Base-by-base conservation (phyloP, 176 grass and related monocot species). In the Carex littledalei region DNA sequence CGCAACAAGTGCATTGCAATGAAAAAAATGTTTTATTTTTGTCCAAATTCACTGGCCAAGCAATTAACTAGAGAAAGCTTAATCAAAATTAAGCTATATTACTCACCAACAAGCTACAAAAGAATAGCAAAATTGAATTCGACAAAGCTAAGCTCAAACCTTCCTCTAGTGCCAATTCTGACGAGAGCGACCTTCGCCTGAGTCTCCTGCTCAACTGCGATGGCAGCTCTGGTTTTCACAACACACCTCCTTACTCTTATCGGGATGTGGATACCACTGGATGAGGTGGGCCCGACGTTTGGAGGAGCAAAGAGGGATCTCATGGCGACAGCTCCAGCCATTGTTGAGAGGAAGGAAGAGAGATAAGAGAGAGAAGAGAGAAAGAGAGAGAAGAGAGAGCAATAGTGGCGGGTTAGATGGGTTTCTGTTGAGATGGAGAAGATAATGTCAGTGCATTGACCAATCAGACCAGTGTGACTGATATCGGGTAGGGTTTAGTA, bases 131-230 rank as follows among this genome's bases (percentile, higher is more conserved):
- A 90, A 37, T 13, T 21, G n/a, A 69, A 71, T 14, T 64, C 56
- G 34, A 29, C n/a, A 73, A 35, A 21, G n/a, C 49, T 15, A 29
- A 64, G 57, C 54, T 32, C 63, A 87, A 85, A 99, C 97, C 93
- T 99, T 52, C 97, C 97, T 66, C 97, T 86, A 16, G 93, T 99
- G 32, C 97, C 91, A 89, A 99, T 96, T 86, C 93, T 88, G 57
- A 99, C 63, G 49, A 99, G 88, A 77, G 93, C 89, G 78, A 99
- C 87, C 88, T 92, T 93, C 80, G 96, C 65, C 88, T 94, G 68
- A 53, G 88, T 86, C 86, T 87, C 91, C 81, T 94, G 71, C 88
- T 99, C 88, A 59, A 96, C 84, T 37, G 93, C 85, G 39, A 94
- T 70, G 73, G 93, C 88, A 17, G 91, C 97, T 73, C 86, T 91